These are phyloP conservation scores for Haplosporangium sp. DNA, from an alignment of 371 early-diverging fungal genomes.

Conservation along the genomic window DNA sequence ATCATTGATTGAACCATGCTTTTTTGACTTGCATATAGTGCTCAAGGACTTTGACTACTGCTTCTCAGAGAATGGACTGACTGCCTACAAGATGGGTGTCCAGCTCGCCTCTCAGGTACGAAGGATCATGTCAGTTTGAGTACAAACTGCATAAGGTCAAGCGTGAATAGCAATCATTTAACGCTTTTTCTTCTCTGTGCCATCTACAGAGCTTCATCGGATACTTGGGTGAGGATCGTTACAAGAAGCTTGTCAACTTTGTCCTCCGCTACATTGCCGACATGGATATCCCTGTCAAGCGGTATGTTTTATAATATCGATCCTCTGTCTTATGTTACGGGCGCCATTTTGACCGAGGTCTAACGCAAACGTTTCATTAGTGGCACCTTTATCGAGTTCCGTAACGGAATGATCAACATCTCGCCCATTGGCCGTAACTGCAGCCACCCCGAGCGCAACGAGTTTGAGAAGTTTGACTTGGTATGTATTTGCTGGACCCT, in stretches of 20 bases:
- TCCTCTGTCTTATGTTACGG: constrained; percentile 5
- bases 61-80: constrained; percentile 99
- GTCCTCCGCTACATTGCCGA: constrained; percentile 95
- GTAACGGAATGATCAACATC: constrained; percentile 99
- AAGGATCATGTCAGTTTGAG: no score
- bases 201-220: constrained; percentile 92
- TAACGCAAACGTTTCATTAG: constrained; percentile 54
- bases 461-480: constrained; percentile 95
- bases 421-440: constrained; percentile 99
- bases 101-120: constrained; percentile 81
- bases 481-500: constrained; percentile 34
- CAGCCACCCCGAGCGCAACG: constrained; percentile 92
- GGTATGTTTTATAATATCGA: constrained; percentile 62
- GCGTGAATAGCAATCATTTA: background rate
- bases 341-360: background rate
- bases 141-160: no score
- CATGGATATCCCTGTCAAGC: constrained; percentile 95
- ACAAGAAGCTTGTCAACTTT: constrained; percentile 94
- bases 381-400: constrained; percentile 99
- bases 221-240: constrained; percentile 97
- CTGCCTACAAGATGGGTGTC: constrained; percentile 89
- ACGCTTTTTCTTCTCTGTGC: constrained; percentile 4
- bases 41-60: constrained; percentile 95
- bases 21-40: constrained; percentile 49
- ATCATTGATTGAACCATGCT: constrained; percentile 3